Evolutionary conservation across 2,329 filamentous ascomycete species (phyloP).

Genomic region (Pseudocercospora cruenta): DNA sequence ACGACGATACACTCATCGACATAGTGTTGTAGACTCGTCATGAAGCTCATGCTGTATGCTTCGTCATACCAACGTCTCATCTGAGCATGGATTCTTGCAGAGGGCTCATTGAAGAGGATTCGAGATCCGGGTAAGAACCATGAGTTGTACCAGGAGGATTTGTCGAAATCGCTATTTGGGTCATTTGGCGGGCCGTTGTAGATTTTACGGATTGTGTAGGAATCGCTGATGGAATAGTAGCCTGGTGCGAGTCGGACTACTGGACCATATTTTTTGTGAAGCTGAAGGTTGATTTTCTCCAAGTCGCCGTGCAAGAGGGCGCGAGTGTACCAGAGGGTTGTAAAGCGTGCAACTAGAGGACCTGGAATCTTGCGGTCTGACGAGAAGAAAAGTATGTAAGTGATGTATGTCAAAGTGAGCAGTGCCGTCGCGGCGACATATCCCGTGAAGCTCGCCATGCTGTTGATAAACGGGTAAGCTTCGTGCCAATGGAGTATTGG

Average conservation of each 20-base stretch:
- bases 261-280: conserved; percentile 42
- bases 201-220: conserved; percentile 27
- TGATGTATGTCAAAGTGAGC: not conserved
- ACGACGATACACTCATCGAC: conserved; percentile 15
- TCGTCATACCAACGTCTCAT: conserved; percentile 10
- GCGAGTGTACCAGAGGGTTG: not conserved
- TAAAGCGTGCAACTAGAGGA: conserved; percentile 1
- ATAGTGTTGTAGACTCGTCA: conserved; percentile 20
- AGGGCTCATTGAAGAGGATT: conserved; percentile 6
- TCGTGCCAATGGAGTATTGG: no score
- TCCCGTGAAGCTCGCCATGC: not conserved
- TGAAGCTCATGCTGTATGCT: conserved; percentile 23
- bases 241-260: conserved; percentile 46
- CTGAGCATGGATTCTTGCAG: not conserved
- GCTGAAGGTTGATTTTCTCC: conserved; percentile 1
- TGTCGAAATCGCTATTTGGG: conserved; percentile 24
- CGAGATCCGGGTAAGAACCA: not conserved
- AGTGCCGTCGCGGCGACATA: not conserved
- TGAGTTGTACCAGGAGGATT: conserved; percentile 17
- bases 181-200: conserved; percentile 9
- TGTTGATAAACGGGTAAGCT: no score
- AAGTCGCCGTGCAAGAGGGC: not conserved
- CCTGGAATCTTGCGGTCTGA: not conserved
- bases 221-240: conserved; percentile 26
- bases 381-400: not conserved